Evolutionary conservation across 2,329 filamentous ascomycete species (phyloP).

Genomic region (Ascochyta rabiei): DNA sequence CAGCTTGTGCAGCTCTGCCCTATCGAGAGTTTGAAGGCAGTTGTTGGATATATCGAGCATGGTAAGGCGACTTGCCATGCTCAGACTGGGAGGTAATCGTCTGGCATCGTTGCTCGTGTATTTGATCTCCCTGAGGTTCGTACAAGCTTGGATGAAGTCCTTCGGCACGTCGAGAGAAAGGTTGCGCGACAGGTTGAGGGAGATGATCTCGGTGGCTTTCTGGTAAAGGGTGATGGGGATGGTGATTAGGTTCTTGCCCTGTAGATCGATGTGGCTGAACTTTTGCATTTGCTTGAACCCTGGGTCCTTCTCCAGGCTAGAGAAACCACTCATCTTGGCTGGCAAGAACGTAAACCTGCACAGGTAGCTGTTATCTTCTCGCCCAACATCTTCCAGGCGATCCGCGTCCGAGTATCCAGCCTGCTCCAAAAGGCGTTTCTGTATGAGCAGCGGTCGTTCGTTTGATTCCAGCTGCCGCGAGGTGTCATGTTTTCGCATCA

Average conservation of each 20-base stretch:
- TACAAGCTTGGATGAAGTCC: constrained; percentile 94
- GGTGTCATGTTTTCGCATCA: constrained; percentile 90
- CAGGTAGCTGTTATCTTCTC: constrained; percentile 96
- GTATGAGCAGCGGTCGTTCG: constrained; percentile 86
- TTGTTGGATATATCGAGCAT: constrained; percentile 97
- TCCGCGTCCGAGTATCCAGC: constrained; percentile 89
- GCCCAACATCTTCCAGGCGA: constrained; percentile 87
- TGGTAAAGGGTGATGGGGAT: constrained; percentile 95
- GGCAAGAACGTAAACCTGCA: constrained; percentile 96
- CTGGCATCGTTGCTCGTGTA: constrained; percentile 93
- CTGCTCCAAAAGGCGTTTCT: constrained; percentile 88
- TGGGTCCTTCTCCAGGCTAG: constrained; percentile 75
- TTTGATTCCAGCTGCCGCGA: constrained; percentile 77
- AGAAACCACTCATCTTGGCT: constrained; percentile 80
- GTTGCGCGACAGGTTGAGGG: constrained; percentile 91
- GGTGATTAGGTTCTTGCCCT: constrained; percentile 86
- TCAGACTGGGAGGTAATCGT: constrained; percentile 81
- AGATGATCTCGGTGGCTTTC: constrained; percentile 90
- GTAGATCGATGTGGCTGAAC: constrained; percentile 91
- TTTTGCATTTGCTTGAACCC: constrained; percentile 84
- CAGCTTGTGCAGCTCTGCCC: constrained; percentile 79
- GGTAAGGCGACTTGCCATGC: constrained; percentile 79
- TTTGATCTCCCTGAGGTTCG: constrained; percentile 91
- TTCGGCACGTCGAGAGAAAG: constrained; percentile 89
- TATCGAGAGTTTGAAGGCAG: constrained; percentile 81